A percentile compares a stretch with the other conserved stretches of the same genome.
Evolutionary conservation across 1,284 basidiomycete species (phyloP).

Genomic region (Pterulicium gracile): DNA sequence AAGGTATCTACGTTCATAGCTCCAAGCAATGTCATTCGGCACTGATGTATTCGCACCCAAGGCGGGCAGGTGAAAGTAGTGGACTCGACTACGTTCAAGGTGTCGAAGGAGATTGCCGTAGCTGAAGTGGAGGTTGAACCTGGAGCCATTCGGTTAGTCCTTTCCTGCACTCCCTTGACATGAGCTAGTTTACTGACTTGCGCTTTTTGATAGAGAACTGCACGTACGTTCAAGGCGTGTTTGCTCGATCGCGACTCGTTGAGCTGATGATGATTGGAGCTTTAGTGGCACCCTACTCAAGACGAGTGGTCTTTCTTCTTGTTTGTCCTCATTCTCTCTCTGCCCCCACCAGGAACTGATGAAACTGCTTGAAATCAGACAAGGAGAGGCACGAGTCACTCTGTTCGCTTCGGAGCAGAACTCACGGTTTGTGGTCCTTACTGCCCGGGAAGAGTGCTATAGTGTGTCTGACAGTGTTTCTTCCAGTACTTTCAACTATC

Average conservation of each 20-base stretch:
- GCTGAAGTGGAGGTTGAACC: slow-evolving; percentile 61
- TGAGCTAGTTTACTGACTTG: slow-evolving; percentile 1
- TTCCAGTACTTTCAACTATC: slow-evolving; percentile 42
- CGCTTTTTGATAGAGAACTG: slow-evolving; percentile 26
- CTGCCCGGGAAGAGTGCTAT: too few species aligned
- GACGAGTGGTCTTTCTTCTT: slow-evolving; percentile 55
- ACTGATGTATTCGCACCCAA: too few species aligned
- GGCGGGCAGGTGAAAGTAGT: slow-evolving; percentile 59
- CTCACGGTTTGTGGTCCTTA: slow-evolving; percentile 21
- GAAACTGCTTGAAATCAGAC: slow-evolving; percentile 21
- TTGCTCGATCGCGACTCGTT: background rate
- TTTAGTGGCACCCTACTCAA: slow-evolving; percentile 65
- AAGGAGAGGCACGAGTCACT: slow-evolving; percentile 49
- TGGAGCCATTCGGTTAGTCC: slow-evolving; percentile 45
- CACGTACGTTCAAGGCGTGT: slow-evolving; percentile 18
- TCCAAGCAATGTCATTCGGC: slow-evolving; percentile 2
- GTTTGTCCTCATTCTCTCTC: slow-evolving; percentile 14
- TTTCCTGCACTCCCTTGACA: background rate
- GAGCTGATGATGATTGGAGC: background rate
- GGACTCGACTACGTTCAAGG: slow-evolving; percentile 40
- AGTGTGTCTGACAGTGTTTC: background rate
- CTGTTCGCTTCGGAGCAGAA: slow-evolving; percentile 52
- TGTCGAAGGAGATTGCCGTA: slow-evolving; percentile 49
- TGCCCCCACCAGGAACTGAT: background rate
- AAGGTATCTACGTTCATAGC: slow-evolving; percentile 8